Evolutionary conservation across 495 filamentous ascomycete species (phyloP).

Genomic region (Penicillium bovifimosum): DNA sequence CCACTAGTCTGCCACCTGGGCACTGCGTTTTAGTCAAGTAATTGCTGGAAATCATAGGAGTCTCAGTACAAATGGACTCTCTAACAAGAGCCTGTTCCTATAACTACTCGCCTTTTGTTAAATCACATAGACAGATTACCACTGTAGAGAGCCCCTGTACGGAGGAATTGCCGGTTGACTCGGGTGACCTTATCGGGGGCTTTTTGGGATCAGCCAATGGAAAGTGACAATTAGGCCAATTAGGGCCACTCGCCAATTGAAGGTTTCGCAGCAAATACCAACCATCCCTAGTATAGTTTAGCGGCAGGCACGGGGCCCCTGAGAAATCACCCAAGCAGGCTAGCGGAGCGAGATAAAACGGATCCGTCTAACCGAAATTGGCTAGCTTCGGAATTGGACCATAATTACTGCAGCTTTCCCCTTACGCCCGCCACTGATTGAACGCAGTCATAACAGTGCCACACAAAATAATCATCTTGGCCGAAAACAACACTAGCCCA

Average conservation of each 20-base stretch:
- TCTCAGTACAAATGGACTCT: too few species aligned
- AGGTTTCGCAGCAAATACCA: background rate
- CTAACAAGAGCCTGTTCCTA: too few species aligned
- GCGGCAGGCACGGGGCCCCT: slow-evolving; percentile 16
- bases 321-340: background rate
- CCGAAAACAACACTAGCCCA: slow-evolving; percentile 12
- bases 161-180: too few species aligned
- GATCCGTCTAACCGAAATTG: slow-evolving; percentile 1
- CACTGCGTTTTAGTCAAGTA: background rate
- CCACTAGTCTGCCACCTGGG: background rate
- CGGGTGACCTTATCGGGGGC: background rate
- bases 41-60: background rate
- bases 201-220: background rate
- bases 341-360: background rate
- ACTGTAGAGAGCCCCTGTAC: background rate
- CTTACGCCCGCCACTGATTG: slow-evolving; percentile 5
- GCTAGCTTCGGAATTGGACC: slow-evolving; percentile 6
- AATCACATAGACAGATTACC: background rate
- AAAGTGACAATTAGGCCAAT: background rate
- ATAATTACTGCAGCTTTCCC: slow-evolving; percentile 17
- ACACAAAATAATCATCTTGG: slow-evolving; percentile 6
- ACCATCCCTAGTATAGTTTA: slow-evolving; percentile 1
- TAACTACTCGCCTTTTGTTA: too few species aligned
- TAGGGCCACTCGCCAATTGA: background rate
- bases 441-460: background rate